These are phyloP conservation scores for Clonostachys chloroleuca DNA, from an alignment of 2,329 filamentous ascomycete genomes.

Conservation along the genomic window DNA sequence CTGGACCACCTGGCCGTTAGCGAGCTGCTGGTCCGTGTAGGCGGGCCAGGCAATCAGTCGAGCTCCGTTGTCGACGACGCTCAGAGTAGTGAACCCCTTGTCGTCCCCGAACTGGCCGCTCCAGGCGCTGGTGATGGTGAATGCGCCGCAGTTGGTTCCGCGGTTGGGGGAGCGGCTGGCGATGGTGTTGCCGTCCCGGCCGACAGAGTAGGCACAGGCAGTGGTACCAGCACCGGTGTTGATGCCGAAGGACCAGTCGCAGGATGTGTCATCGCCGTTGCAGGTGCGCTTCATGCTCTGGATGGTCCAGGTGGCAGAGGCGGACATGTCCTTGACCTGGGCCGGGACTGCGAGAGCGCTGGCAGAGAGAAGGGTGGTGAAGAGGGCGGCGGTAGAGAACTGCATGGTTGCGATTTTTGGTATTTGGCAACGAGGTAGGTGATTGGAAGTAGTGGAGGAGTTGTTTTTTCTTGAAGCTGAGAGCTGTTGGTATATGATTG, in stretches of 20 bases:
- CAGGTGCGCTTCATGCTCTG: conserved; percentile 22
- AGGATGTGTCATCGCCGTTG: conserved; percentile 21
- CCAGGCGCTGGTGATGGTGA: conserved; percentile 49
- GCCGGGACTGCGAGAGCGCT: conserved; percentile 26
- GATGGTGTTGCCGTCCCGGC: conserved; percentile 22
- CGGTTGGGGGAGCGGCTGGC: conserved; percentile 27
- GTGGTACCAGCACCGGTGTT: conserved; percentile 12
- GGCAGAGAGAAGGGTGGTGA: conserved; percentile 25
- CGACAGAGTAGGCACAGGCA: conserved; percentile 13
- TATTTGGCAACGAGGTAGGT: background rate
- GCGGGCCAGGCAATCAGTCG: conserved; percentile 44
- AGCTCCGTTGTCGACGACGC: conserved; percentile 37
- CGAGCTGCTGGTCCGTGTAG: conserved; percentile 48
- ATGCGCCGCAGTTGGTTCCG: conserved; percentile 36
- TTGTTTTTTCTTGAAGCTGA: background rate
- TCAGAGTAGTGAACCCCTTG: conserved; percentile 49
- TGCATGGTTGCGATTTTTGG: conserved; percentile 29
- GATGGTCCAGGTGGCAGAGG: conserved; percentile 34
- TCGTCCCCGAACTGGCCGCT: conserved; percentile 47
- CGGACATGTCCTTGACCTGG: conserved; percentile 26
- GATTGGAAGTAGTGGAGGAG: background rate
- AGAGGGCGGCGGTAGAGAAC: conserved; percentile 26
- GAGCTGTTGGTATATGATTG: background rate
- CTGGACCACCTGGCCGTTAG: conserved; percentile 33
- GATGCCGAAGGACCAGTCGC: conserved; percentile 31